These are phyloP conservation scores for Fraxinus dipetala DNA, from an alignment of 305 asterid species.

Conservation along the genomic window DNA sequence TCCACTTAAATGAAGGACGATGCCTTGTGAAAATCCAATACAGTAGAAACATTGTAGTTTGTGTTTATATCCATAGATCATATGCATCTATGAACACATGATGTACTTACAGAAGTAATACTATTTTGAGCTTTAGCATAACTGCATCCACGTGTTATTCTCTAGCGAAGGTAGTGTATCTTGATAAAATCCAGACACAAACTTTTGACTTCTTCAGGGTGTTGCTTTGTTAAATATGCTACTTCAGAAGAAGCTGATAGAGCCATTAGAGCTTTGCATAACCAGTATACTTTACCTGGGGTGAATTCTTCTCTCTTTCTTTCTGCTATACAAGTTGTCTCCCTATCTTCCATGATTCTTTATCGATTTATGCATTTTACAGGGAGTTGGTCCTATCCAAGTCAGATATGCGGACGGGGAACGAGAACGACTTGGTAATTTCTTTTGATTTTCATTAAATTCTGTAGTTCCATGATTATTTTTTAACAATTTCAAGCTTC, in stretches of 20 bases:
- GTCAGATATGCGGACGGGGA: conserved; percentile 99
- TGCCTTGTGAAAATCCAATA: neutral
- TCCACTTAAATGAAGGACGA: neutral
- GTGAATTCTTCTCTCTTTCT: conserved; percentile 38
- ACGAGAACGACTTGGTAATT: conserved; percentile 93
- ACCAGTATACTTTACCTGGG: conserved; percentile 86
- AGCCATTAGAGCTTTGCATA: conserved; percentile 88
- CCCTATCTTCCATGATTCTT: conserved; percentile 16
- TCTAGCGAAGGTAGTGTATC: conserved; percentile 33
- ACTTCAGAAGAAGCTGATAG: conserved; percentile 88
- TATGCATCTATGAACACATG: conserved; percentile 10
- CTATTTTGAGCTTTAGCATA: conserved; percentile 15
- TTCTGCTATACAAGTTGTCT: conserved; percentile 17
- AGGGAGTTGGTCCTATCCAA: conserved; percentile 94
- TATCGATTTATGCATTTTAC: conserved; percentile 33
- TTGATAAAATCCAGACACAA: conserved; percentile 37
- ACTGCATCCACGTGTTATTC: conserved; percentile 11
- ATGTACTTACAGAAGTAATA: conserved; percentile 2
- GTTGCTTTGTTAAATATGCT: conserved; percentile 92
- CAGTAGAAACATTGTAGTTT: neutral
- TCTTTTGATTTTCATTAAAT: neutral
- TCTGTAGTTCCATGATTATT: neutral
- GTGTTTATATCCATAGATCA: conserved; percentile 5
- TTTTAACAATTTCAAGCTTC: neutral
- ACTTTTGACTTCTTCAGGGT: conserved; percentile 73